Evolutionary conservation across 2,329 filamentous ascomycete genomes (phyloP).

Genomic region (Westerdykella aurantiaca): DNA sequence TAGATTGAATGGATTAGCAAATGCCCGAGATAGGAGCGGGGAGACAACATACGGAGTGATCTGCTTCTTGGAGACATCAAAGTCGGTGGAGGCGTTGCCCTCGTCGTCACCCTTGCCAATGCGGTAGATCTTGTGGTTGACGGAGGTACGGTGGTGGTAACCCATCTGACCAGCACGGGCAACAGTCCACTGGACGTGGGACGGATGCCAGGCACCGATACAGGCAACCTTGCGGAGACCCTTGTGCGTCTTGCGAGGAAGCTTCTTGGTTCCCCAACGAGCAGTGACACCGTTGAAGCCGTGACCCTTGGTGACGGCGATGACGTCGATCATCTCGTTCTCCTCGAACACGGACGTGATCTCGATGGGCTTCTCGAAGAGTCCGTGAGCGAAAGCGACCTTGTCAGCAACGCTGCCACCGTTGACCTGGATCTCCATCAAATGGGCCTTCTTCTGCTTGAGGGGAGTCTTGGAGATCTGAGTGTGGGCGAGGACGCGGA

Average conservation of each 20-base stretch:
- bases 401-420: slow-evolving; percentile 93
- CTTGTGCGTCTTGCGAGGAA: slow-evolving; percentile 99
- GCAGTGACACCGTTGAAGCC: slow-evolving; percentile 95
- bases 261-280: slow-evolving; percentile 99
- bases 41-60: slow-evolving; percentile 86
- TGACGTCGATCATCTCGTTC: slow-evolving; percentile 99
- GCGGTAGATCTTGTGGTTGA: slow-evolving; percentile 99
- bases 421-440: slow-evolving; percentile 99
- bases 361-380: slow-evolving; percentile 98
- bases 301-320: slow-evolving; percentile 99
- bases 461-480: slow-evolving; percentile 98
- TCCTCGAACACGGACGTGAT: slow-evolving; percentile 95
- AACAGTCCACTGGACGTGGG: slow-evolving; percentile 99
- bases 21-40: background rate
- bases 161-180: slow-evolving; percentile 98
- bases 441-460: slow-evolving; percentile 99
- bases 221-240: slow-evolving; percentile 99
- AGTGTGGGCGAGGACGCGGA: slow-evolving; percentile 98
- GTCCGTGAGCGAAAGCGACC: slow-evolving; percentile 88
- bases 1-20: slow-evolving; percentile 45
- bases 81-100: slow-evolving; percentile 87
- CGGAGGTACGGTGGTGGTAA: slow-evolving; percentile 99
- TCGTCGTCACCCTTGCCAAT: slow-evolving; percentile 89
- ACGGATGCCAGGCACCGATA: slow-evolving; percentile 99
- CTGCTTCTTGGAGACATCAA: slow-evolving; percentile 97